Conservation (phyloP, 305 asterid species). For the Salvia sclarea region DNA sequence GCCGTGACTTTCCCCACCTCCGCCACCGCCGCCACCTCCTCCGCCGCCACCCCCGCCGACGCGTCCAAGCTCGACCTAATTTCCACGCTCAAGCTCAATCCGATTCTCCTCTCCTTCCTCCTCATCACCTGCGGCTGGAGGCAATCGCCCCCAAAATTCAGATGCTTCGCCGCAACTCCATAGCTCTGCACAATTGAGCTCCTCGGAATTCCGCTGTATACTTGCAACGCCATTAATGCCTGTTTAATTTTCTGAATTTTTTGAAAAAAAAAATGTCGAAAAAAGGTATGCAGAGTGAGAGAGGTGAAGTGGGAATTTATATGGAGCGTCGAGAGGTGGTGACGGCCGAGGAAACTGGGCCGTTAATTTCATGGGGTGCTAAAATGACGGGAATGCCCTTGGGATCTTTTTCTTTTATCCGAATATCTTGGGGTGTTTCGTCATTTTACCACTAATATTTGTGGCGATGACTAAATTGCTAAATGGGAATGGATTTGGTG, state of each 20-base stretch:
- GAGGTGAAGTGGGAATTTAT: constrained; percentile 23
- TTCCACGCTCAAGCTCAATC: constrained; percentile 38
- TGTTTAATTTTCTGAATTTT: not conserved
- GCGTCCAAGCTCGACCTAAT: constrained; percentile 61
- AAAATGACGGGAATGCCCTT: constrained; percentile 37
- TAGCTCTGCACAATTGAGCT: constrained; percentile 40
- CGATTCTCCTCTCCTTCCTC: constrained; percentile 37
- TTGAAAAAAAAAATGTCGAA: no score
- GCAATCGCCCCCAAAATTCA: constrained; percentile 52
- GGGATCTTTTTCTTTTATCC: constrained; percentile 32
- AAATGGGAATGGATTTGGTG: not conserved
- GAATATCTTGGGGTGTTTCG: constrained; percentile 39
- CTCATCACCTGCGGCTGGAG: constrained; percentile 35
- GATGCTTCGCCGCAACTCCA: constrained; percentile 44
- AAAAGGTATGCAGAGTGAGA: not conserved
- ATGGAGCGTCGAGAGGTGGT: not conserved
- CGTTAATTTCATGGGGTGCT: constrained; percentile 18
- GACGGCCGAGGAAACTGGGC: constrained; percentile 36
- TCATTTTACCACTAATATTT: constrained; percentile 30
- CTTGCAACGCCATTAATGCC: constrained; percentile 72
- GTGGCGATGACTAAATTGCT: constrained; percentile 2
- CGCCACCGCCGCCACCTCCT: constrained; percentile 32
- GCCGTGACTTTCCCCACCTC: constrained; percentile 78
- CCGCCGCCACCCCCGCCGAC: constrained; percentile 32
- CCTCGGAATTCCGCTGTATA: constrained; percentile 55